These are phyloP conservation scores for Metschnikowia santaceciliae DNA, from an alignment of 805 yeast genomes.

Conservation along the genomic window DNA sequence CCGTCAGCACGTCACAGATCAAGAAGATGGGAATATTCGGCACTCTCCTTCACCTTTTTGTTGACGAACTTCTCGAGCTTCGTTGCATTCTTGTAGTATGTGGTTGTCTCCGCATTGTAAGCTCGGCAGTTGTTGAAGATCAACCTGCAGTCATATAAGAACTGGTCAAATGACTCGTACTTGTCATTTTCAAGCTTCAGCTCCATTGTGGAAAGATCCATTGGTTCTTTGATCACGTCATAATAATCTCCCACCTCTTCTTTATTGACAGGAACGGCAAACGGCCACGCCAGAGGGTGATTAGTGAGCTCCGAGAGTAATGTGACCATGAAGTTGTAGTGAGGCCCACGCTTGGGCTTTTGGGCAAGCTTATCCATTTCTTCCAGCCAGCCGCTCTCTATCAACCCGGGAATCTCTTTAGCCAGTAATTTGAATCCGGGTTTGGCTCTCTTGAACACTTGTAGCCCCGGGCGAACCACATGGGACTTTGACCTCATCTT, in stretches of 20 bases:
- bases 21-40: slow-evolving; percentile 82
- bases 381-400: slow-evolving; percentile 96
- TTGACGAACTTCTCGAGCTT: slow-evolving; percentile 88
- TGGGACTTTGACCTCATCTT: slow-evolving; percentile 75
- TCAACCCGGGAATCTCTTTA: slow-evolving; percentile 77
- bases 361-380: slow-evolving; percentile 98
- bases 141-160: slow-evolving; percentile 80
- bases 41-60: slow-evolving; percentile 78
- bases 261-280: slow-evolving; percentile 84
- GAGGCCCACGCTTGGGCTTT: slow-evolving; percentile 90
- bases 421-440: slow-evolving; percentile 25
- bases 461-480: slow-evolving; percentile 76
- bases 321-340: slow-evolving; percentile 89
- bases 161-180: slow-evolving; percentile 87
- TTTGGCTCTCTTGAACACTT: slow-evolving; percentile 69
- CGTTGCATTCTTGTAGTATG: slow-evolving; percentile 92
- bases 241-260: slow-evolving; percentile 96
- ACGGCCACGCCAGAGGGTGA: slow-evolving; percentile 98
- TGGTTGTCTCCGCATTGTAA: slow-evolving; percentile 90
- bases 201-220: slow-evolving; percentile 97
- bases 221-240: slow-evolving; percentile 94
- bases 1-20: slow-evolving; percentile 31
- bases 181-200: slow-evolving; percentile 86
- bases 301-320: slow-evolving; percentile 83
- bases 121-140: slow-evolving; percentile 88